Conservation (phyloP, 2,329 filamentous ascomycete species). For the Cladorrhinum sp. region DNA sequence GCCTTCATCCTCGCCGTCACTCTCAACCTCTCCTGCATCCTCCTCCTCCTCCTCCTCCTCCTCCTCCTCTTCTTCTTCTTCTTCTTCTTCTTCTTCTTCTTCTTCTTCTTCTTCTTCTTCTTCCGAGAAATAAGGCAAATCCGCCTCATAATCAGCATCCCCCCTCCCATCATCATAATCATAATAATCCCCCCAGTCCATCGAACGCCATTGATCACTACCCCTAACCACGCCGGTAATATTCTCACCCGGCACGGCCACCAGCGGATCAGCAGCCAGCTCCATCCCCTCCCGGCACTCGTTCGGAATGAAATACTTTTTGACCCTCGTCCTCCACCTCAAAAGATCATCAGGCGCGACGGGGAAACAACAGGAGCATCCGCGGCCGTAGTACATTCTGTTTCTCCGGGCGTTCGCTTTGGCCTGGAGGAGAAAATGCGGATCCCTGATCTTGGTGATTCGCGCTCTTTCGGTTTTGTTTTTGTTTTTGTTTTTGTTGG, state of each 20-base stretch:
- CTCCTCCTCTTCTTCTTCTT: neutral
- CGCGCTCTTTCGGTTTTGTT: too few relatives aligned
- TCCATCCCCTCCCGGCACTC: neutral
- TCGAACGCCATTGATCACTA: too few relatives aligned
- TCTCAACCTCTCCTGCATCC: neutral
- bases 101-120: neutral
- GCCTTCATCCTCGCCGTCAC: neutral
- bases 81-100: neutral
- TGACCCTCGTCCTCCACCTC: neutral
- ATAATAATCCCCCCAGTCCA: neutral
- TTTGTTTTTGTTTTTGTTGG: neutral
- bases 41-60: neutral
- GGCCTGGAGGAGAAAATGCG: neutral
- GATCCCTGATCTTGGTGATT: neutral
- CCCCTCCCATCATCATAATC: too few relatives aligned
- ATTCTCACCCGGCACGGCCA: neutral
- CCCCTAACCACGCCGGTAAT: neutral
- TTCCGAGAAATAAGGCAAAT: too few relatives aligned
- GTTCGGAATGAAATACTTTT: neutral
- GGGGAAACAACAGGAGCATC: neutral
- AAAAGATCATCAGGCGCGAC: neutral
- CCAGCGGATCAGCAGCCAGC: neutral
- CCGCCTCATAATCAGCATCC: too few relatives aligned
- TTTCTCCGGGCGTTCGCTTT: neutral
- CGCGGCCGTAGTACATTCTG: neutral